Conservation (phyloP, 306 rosid genomes). For the Malus domestica region DNA sequence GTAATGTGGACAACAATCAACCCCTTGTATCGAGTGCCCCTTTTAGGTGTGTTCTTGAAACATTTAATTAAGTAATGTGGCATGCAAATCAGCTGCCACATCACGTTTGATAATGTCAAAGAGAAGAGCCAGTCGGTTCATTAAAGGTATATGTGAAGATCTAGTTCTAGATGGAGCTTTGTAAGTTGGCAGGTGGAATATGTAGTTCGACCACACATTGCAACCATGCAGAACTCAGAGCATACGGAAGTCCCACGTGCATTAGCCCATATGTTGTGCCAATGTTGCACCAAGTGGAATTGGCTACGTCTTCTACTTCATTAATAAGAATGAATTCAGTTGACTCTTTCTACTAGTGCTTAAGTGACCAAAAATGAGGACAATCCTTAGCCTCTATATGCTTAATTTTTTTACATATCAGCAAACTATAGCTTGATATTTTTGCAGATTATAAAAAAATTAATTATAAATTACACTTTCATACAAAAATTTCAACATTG, state of each 20-base stretch:
- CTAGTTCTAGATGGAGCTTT: too few relatives aligned
- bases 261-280: neutral
- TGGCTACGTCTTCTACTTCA: neutral
- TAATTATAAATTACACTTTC: too few relatives aligned
- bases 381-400: too few relatives aligned
- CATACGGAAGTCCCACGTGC: neutral
- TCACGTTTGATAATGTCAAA: neutral
- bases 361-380: too few relatives aligned
- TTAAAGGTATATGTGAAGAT: too few relatives aligned
- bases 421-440: too few relatives aligned
- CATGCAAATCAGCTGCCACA: neutral
- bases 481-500: too few relatives aligned
- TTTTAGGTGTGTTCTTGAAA: neutral
- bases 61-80: neutral
- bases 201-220: too few relatives aligned
- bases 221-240: neutral
- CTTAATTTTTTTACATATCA: too few relatives aligned
- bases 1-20: neutral
- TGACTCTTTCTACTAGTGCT: neutral
- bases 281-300: neutral
- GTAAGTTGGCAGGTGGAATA: too few relatives aligned
- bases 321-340: neutral
- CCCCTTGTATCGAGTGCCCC: neutral
- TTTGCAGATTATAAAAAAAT: too few relatives aligned
- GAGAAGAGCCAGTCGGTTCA: too few relatives aligned